Conservation (phyloP, 257 asterid genomes). For the Primulina tabacum region DNA sequence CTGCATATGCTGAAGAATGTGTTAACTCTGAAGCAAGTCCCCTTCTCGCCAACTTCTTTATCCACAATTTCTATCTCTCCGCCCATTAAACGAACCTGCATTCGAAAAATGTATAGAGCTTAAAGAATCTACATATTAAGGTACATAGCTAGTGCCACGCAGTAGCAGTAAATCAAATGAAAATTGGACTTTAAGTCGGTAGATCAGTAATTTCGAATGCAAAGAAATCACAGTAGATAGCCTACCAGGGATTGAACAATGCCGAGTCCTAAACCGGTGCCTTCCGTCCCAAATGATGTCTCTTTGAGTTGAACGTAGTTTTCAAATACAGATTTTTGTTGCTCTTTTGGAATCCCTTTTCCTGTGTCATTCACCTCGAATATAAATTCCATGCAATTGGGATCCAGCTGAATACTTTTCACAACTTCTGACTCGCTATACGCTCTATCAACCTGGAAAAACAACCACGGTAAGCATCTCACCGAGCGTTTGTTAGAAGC, state of each 20-base stretch:
- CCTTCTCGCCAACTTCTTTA: conserved; percentile 51
- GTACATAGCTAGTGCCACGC: background rate
- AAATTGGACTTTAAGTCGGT: too few species aligned
- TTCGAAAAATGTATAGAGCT: background rate
- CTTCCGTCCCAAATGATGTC: conserved; percentile 44
- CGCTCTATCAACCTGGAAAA: conserved; percentile 22
- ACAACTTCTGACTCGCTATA: conserved; percentile 26
- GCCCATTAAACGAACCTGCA: conserved; percentile 70
- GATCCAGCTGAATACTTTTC: conserved; percentile 34
- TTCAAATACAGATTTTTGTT: conserved; percentile 57
- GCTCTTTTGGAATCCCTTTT: conserved; percentile 71
- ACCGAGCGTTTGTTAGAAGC: conserved; percentile 26
- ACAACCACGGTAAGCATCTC: conserved; percentile 33
- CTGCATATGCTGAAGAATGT: conserved; percentile 27
- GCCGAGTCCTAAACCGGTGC: conserved; percentile 81
- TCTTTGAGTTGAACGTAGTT: conserved; percentile 79
- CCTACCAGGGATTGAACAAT: conserved; percentile 79
- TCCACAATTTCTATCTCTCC: conserved; percentile 67
- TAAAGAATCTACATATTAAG: background rate
- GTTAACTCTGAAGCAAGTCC: conserved; percentile 59
- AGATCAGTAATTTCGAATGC: too few species aligned
- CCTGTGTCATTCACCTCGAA: conserved; percentile 84
- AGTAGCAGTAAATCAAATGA: background rate
- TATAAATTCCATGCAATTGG: conserved; percentile 46
- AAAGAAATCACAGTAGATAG: background rate